A percentile compares a stretch with the other conserved stretches of the same genome.
phyloP scores from a whole-genome alignment of 129 eudicot species.

The Flaveria bidentis region DNA sequence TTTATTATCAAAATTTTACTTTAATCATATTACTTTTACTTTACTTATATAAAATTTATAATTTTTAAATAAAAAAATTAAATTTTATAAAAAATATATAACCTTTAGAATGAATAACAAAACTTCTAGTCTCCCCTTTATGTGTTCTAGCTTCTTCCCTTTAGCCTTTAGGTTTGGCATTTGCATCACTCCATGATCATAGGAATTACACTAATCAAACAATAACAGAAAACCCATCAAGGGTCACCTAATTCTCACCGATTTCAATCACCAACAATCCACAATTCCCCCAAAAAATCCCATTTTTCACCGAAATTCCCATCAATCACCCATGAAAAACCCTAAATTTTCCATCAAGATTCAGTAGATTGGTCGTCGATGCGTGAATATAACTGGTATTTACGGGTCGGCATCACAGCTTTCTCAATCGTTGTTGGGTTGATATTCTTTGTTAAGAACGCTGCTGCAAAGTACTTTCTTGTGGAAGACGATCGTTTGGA shows the following conservation, averaged over 20 bases:
- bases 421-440: constrained; percentile 46
- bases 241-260: neutral
- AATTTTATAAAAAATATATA: too few relatives aligned
- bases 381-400: constrained; percentile 49
- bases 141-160: neutral
- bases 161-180: neutral
- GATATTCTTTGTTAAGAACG: constrained; percentile 45
- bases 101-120: too few relatives aligned
- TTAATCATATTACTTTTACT: too few relatives aligned
- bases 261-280: too few relatives aligned
- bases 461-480: constrained; percentile 63
- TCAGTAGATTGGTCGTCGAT: constrained; percentile 42
- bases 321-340: constrained; percentile 38
- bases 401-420: constrained; percentile 51
- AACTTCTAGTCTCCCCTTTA: neutral
- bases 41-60: too few relatives aligned
- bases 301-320: neutral
- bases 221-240: too few relatives aligned
- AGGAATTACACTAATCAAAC: too few relatives aligned
- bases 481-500: constrained; percentile 52
- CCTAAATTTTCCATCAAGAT: constrained; percentile 15
- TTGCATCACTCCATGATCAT: neutral
- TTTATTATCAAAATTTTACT: too few relatives aligned
- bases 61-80: too few relatives aligned
- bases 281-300: too few relatives aligned